Percentiles rank a stretch among this genome's conserved stretches.
Conservation (phyloP, 805 yeast genomes). For the Metschnikowia koreensis region DNA sequence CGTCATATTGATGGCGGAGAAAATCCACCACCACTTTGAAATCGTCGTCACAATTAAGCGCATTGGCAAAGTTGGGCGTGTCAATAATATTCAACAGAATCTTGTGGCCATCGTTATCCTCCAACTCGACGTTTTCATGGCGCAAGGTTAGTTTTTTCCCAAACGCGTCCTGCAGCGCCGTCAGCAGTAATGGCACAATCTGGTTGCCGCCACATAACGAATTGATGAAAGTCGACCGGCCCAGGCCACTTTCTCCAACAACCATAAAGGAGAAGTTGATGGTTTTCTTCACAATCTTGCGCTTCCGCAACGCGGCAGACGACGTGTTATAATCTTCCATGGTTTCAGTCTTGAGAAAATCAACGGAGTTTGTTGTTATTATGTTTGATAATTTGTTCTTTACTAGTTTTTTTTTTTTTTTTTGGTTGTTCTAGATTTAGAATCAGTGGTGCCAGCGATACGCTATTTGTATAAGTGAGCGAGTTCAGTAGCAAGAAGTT, state of each 20-base stretch:
- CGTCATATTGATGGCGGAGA: conserved; percentile 79
- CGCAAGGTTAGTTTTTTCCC: conserved; percentile 55
- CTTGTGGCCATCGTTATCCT: conserved; percentile 83
- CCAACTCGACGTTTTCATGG: conserved; percentile 79
- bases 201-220: conserved; percentile 81
- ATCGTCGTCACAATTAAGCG: conserved; percentile 63
- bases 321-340: conserved; percentile 27
- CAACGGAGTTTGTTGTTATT: not conserved
- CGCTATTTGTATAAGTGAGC: too few relatives aligned
- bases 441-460: too few relatives aligned
- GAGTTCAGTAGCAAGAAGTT: too few relatives aligned
- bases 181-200: conserved; percentile 70
- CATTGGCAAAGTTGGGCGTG: conserved; percentile 82
- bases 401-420: not conserved
- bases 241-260: conserved; percentile 83
- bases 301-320: conserved; percentile 51
- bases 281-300: conserved; percentile 78
- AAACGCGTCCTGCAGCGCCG: conserved; percentile 56
- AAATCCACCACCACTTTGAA: conserved; percentile 74
- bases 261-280: conserved; percentile 84
- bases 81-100: conserved; percentile 74
- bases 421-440: not conserved
- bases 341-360: not conserved
- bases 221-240: conserved; percentile 90
- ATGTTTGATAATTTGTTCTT: not conserved